Conservation (phyloP, 2,329 filamentous ascomycete genomes). For the Cladobotryum protrusum region DNA sequence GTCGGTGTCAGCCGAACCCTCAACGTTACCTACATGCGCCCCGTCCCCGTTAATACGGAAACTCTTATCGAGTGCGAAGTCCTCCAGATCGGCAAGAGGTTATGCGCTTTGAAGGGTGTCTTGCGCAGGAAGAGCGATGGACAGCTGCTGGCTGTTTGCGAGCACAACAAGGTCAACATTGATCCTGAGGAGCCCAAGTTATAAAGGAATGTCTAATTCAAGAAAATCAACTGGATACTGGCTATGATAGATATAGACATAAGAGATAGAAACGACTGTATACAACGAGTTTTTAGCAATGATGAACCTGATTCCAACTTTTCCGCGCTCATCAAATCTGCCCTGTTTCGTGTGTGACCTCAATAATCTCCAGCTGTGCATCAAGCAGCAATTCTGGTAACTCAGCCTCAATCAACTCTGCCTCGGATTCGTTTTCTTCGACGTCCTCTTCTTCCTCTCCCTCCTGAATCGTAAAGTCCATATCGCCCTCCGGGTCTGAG, state of each 20-base stretch:
- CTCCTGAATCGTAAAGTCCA: constrained; percentile 21
- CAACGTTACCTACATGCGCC: constrained; percentile 61
- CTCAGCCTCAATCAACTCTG: constrained; percentile 20
- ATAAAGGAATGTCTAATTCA: constrained; percentile 11
- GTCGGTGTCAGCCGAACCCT: constrained; percentile 62
- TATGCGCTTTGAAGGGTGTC: constrained; percentile 47
- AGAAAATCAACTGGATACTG: background rate
- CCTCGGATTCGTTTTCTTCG: constrained; percentile 16
- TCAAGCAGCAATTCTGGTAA: constrained; percentile 20
- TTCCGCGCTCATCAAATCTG: background rate
- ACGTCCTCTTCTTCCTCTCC: constrained; percentile 23
- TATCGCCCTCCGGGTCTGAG: constrained; percentile 20
- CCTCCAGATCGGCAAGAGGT: constrained; percentile 48
- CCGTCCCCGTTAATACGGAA: constrained; percentile 45
- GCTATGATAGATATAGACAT: background rate
- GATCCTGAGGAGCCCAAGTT: constrained; percentile 37
- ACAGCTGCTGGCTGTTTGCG: constrained; percentile 49
- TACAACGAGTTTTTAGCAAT: background rate
- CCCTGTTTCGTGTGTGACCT: constrained; percentile 11
- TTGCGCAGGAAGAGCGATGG: constrained; percentile 50
- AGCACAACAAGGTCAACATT: constrained; percentile 60
- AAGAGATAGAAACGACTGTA: background rate
- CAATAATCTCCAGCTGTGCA: constrained; percentile 17
- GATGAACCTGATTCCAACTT: background rate
- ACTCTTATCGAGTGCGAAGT: constrained; percentile 52